Conservation (phyloP, 345 rosid genomes). For the Boechera retrofracta region DNA sequence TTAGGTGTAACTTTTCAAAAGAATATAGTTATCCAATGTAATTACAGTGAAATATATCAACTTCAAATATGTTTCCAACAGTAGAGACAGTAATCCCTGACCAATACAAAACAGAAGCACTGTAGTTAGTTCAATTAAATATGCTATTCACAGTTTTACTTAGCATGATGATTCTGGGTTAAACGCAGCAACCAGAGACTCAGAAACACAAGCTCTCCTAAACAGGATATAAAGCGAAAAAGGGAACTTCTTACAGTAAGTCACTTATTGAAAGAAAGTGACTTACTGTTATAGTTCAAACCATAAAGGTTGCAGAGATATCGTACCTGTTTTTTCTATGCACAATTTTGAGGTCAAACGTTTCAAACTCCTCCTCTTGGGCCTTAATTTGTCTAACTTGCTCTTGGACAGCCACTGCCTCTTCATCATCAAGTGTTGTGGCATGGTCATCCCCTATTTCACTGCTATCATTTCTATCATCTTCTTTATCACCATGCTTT, state of each 20-base stretch:
- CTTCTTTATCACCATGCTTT: constrained; percentile 61
- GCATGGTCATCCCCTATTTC: constrained; percentile 75
- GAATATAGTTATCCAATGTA: not conserved
- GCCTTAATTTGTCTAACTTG: constrained; percentile 96
- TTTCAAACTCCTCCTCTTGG: constrained; percentile 98
- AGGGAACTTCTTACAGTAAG: not conserved
- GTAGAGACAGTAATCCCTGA: constrained; percentile 2
- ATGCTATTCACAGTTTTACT: not conserved
- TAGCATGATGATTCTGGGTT: not conserved
- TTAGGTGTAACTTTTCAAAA: constrained; percentile 1
- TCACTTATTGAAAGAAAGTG: not conserved
- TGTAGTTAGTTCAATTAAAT: not conserved
- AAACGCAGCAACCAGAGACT: constrained; percentile 6
- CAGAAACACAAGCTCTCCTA: not conserved
- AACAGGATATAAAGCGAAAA: constrained; percentile 13
- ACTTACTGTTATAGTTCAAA: constrained; percentile 2
- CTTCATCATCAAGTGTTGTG: constrained; percentile 86
- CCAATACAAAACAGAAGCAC: constrained; percentile 14
- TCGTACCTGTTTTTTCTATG: constrained; percentile 96
- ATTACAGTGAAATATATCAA: not conserved
- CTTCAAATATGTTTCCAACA: not conserved
- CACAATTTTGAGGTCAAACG: constrained; percentile 94
- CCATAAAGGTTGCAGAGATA: constrained; percentile 10
- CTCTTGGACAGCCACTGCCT: constrained; percentile 94
- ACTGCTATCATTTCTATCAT: constrained; percentile 55